Percentiles rank a stretch among this genome's conserved stretches.
Conservation (phyloP, 176 grass and related monocot genomes). For the Raddia guianensis region DNA sequence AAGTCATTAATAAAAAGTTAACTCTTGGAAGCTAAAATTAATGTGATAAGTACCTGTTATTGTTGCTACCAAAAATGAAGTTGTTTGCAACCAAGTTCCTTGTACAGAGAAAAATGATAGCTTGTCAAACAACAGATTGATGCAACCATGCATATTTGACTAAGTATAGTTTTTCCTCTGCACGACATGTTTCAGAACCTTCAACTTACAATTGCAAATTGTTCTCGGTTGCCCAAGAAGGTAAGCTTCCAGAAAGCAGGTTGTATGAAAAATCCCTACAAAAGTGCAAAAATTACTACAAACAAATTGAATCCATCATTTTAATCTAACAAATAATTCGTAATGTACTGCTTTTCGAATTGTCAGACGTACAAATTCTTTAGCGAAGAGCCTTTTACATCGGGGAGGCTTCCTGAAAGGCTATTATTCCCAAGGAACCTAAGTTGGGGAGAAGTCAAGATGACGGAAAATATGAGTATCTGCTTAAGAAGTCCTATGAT, state of each 20-base stretch:
- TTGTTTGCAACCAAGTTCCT: slow-evolving; percentile 88
- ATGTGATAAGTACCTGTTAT: slow-evolving; percentile 46
- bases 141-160: background rate
- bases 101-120: slow-evolving; percentile 10
- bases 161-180: too few relatives aligned
- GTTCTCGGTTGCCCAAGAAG: slow-evolving; percentile 61
- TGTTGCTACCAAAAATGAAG: slow-evolving; percentile 45
- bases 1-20: background rate
- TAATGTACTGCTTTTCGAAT: background rate
- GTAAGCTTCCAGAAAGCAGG: slow-evolving; percentile 73
- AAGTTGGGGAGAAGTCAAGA: slow-evolving; percentile 3
- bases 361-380: slow-evolving; percentile 60
- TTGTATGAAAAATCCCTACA: slow-evolving; percentile 95
- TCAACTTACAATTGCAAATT: slow-evolving; percentile 74
- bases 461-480: background rate
- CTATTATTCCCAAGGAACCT: slow-evolving; percentile 98
- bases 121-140: background rate
- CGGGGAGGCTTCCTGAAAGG: slow-evolving; percentile 67
- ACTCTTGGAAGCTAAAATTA: background rate
- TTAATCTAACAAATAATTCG: slow-evolving; percentile 4
- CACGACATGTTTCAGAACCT: background rate
- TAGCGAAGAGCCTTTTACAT: slow-evolving; percentile 54
- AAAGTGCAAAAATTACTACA: slow-evolving; percentile 10
- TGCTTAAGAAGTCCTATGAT: background rate
- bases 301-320: background rate